Percentiles rank a stretch among this genome's conserved stretches.
Evolutionary conservation across 73 alveolate species (phyloP).

Genomic region (Paramecium pentaurelia): DNA sequence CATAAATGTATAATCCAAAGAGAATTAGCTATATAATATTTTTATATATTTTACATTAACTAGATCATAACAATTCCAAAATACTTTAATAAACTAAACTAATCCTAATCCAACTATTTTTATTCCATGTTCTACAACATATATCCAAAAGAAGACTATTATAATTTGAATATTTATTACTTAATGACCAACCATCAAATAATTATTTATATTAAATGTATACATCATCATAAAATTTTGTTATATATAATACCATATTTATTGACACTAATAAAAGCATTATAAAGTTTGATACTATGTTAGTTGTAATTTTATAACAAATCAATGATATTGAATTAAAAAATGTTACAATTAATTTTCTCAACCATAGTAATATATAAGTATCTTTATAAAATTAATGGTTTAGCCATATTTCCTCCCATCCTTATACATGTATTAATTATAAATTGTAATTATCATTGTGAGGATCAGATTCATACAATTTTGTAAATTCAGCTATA

Average conservation of each 20-base stretch:
- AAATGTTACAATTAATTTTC: neutral
- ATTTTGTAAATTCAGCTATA: neutral
- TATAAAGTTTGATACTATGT: neutral
- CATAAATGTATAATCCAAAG: constrained; percentile 18
- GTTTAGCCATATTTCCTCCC: constrained; percentile 26
- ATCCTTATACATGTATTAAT: constrained; percentile 3
- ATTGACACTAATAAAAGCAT: neutral
- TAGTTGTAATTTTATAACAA: constrained; percentile 13
- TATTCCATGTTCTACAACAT: neutral
- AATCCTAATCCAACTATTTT: constrained; percentile 45
- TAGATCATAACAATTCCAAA: constrained; percentile 30
- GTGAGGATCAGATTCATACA: neutral
- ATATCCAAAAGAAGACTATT: constrained; percentile 9
- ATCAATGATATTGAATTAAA: neutral
- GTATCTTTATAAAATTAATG: neutral
- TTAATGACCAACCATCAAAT: constrained; percentile 5
- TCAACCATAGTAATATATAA: neutral
- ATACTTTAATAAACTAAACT: neutral
- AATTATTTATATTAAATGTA: neutral
- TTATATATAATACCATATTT: neutral
- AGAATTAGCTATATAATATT: neutral
- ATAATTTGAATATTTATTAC: neutral
- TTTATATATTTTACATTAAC: neutral
- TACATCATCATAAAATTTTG: neutral
- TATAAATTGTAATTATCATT: constrained; percentile 19